A percentile compares a stretch with the other conserved stretches of the same genome.
phyloP scores from a whole-genome alignment of 1,284 basidiomycete genomes.

The Naganishia sp. region DNA sequence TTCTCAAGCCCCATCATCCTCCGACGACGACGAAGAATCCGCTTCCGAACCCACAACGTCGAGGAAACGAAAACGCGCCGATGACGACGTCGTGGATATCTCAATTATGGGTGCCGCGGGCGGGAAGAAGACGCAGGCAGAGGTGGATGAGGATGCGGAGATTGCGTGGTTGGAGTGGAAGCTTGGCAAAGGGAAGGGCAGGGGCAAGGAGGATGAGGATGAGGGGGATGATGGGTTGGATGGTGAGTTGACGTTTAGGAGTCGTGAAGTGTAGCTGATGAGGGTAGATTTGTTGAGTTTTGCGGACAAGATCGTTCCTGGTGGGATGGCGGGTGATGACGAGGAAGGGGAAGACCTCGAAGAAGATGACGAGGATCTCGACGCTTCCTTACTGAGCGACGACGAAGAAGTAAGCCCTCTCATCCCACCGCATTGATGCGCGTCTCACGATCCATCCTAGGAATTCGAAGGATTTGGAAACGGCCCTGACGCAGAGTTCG shows the following conservation, averaged over 20 bases:
- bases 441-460: background rate
- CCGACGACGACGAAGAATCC: background rate
- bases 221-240: conserved; percentile 60
- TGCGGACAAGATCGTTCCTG: conserved; percentile 47
- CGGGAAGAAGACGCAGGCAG: conserved; percentile 22
- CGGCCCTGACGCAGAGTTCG: conserved; percentile 43
- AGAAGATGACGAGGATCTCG: conserved; percentile 14
- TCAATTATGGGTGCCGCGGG: conserved; percentile 28
- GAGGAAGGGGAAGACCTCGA: conserved; percentile 18
- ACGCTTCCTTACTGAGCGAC: conserved; percentile 16
- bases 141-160: conserved; percentile 67
- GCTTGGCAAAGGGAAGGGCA: conserved; percentile 60
- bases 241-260: conserved; percentile 60
- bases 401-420: conserved; percentile 32
- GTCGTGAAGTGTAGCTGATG: conserved; percentile 34
- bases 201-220: conserved; percentile 49
- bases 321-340: conserved; percentile 29
- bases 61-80: background rate
- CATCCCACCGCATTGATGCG: conserved; percentile 25
- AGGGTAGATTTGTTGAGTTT: conserved; percentile 60
- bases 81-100: conserved; percentile 23
- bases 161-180: conserved; percentile 74
- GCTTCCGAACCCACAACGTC: background rate
- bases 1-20: background rate
- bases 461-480: conserved; percentile 8